Percentiles rank a stretch among this genome's conserved stretches.
phyloP scores from a whole-genome alignment of 129 eudicot species.

The Flaveria trinervia region DNA sequence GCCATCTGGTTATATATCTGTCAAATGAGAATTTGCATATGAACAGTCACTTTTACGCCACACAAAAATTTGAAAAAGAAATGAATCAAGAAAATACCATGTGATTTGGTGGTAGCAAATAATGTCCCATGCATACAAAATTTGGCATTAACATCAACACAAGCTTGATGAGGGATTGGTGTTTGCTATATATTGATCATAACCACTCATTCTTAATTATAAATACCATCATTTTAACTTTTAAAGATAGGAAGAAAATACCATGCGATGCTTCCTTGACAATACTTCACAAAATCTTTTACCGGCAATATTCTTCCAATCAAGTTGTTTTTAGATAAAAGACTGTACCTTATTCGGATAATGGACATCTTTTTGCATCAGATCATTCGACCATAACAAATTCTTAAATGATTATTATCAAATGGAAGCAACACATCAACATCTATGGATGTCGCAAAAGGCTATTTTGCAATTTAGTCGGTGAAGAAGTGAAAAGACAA shows the following conservation, averaged over 20 bases:
- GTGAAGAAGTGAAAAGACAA: too few relatives aligned
- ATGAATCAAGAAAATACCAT: too few relatives aligned
- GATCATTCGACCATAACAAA: constrained; percentile 14
- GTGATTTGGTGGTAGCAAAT: too few relatives aligned
- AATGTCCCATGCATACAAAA: too few relatives aligned
- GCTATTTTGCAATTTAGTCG: neutral
- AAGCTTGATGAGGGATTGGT: neutral
- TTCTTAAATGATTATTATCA: neutral
- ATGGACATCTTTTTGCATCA: constrained; percentile 25
- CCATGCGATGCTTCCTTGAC: neutral
- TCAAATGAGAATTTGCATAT: too few relatives aligned
- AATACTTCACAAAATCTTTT: neutral
- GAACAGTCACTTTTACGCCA: too few relatives aligned
- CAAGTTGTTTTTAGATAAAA: neutral
- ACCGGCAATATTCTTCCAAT: neutral
- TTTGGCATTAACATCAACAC: neutral
- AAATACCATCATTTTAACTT: neutral
- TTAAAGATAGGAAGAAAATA: neutral
- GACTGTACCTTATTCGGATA: neutral
- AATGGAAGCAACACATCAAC: neutral
- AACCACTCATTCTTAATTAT: neutral
- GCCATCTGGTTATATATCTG: too few relatives aligned
- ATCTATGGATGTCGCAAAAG: neutral
- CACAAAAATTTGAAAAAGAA: too few relatives aligned
- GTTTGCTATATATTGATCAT: neutral